Conservation (phyloP, 371 early-diverging fungal genomes). For the Vittaforma corneae region DNA sequence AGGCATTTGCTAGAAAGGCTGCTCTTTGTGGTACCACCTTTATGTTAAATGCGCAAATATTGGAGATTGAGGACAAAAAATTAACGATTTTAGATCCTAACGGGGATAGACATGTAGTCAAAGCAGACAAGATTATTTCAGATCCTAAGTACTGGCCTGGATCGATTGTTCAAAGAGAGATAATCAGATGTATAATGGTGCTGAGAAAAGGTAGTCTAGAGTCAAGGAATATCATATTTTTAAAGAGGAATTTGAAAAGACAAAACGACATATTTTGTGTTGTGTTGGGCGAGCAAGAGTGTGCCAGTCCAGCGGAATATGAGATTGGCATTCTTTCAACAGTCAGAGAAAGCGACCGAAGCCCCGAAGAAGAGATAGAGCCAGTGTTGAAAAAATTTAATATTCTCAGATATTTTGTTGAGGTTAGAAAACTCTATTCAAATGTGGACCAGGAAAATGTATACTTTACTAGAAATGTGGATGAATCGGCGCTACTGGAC, state of each 20-base stretch:
- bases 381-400: conserved; percentile 35
- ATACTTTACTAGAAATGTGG: conserved; percentile 79
- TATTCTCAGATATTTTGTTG: conserved; percentile 34
- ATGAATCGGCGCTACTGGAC: conserved; percentile 94
- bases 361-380: conserved; percentile 29
- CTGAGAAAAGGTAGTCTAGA: not conserved
- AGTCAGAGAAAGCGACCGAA: conserved; percentile 36
- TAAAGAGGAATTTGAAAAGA: conserved; percentile 31
- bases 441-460: conserved; percentile 61
- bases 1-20: conserved; percentile 84
- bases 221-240: conserved; percentile 38
- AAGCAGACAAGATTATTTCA: conserved; percentile 35
- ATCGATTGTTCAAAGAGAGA: conserved; percentile 4
- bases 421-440: conserved; percentile 40
- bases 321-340: conserved; percentile 56
- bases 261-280: conserved; percentile 58
- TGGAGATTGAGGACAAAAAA: conserved; percentile 7
- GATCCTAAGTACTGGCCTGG: conserved; percentile 30
- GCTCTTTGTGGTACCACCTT: conserved; percentile 49
- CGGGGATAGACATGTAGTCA: conserved; percentile 10
- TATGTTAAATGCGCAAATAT: conserved; percentile 48
- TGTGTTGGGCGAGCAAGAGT: conserved; percentile 49
- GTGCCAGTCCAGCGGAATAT: conserved; percentile 53
- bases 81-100: conserved; percentile 10
- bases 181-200: conserved; percentile 33